These are phyloP conservation scores for Emergomyces pasteurianus DNA, from an alignment of 2,329 filamentous ascomycete genomes.

Conservation along the genomic window DNA sequence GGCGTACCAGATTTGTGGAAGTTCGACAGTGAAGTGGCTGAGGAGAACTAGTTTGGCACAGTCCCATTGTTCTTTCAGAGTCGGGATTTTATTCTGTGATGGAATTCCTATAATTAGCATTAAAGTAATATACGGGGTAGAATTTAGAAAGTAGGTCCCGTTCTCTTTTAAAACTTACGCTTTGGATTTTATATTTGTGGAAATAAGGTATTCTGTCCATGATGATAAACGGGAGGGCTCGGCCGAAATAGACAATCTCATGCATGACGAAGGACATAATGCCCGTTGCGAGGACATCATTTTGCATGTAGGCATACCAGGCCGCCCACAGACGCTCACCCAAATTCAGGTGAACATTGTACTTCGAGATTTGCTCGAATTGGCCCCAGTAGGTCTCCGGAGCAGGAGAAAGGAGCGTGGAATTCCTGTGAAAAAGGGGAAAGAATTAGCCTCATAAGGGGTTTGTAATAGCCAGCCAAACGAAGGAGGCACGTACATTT, in stretches of 20 bases:
- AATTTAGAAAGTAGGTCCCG: background rate
- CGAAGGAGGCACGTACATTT: conserved; percentile 14
- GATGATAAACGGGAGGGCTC: conserved; percentile 81
- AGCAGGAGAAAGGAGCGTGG: conserved; percentile 28
- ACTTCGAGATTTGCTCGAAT: conserved; percentile 52
- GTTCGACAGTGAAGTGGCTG: conserved; percentile 93
- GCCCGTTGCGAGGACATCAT: conserved; percentile 89
- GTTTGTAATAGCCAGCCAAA: background rate
- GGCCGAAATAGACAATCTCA: conserved; percentile 88
- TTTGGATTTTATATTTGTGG: conserved; percentile 90
- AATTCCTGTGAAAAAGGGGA: conserved; percentile 30
- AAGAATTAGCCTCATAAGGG: background rate
- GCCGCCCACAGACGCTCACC: conserved; percentile 84
- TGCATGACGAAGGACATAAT: conserved; percentile 97
- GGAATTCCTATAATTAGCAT: conserved; percentile 9
- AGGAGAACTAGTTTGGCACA: conserved; percentile 88
- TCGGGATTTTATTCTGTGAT: conserved; percentile 66
- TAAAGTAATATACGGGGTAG: background rate
- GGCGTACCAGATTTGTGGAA: conserved; percentile 80
- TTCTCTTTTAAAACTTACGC: conserved; percentile 40
- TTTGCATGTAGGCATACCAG: conserved; percentile 98
- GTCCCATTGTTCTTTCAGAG: conserved; percentile 84
- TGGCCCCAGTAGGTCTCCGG: conserved; percentile 52
- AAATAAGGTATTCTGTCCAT: conserved; percentile 81
- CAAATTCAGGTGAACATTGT: conserved; percentile 77